Base-by-base conservation (phyloP, 257 asterid species). In the Hygrophila difformis region DNA sequence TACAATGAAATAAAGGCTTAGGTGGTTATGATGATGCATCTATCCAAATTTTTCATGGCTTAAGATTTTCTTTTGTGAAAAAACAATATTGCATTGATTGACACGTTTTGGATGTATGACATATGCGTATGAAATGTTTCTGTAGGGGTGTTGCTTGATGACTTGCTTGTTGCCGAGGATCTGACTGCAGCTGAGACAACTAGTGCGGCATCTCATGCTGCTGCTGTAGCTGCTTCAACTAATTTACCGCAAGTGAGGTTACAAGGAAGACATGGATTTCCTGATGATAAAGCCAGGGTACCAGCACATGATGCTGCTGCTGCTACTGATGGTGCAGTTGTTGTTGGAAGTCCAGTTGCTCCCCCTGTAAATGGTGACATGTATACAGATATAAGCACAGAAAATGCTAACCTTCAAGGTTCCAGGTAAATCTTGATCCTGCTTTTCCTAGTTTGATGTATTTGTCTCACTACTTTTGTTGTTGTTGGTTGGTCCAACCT, bases 151-250 rank as follows among this genome's bases (percentile, higher is more conserved):
- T 76, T 91, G 69, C 87, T 91, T 31, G 96, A 79, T 62, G 98
- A 85, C 66, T 72, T 91, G 35, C 96, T 91, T 23, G 98, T 82
- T 7, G 96, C 98, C 44, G 98, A 91, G 67, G 98, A 91, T 66
- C 72, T 91, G 63, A 93, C 98, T 34, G 94, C 98, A 51, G 84
- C 89, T 38, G 97, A 88, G 71, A 88, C 95, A 18, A 78, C 94
- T 45, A 74, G 67, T 68, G 94, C 98, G 56, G 97, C 95, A 59
- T 87, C 95, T 42, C 95, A 81, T 60, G 95, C 92, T 0, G 97
- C 97, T 0, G 96, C 94, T 8, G 94, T 86, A 11, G 94, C 89
- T 5, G 84, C 96, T 26, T 59, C 79, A 35, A 60, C 91, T 21
- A 61, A 72, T 69, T 44, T 73, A 53, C 94, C 63, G 51, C 73